Evolutionary conservation across 177 flowering plant genomes (phyloP).

Genomic region (Vitis hybrid): DNA sequence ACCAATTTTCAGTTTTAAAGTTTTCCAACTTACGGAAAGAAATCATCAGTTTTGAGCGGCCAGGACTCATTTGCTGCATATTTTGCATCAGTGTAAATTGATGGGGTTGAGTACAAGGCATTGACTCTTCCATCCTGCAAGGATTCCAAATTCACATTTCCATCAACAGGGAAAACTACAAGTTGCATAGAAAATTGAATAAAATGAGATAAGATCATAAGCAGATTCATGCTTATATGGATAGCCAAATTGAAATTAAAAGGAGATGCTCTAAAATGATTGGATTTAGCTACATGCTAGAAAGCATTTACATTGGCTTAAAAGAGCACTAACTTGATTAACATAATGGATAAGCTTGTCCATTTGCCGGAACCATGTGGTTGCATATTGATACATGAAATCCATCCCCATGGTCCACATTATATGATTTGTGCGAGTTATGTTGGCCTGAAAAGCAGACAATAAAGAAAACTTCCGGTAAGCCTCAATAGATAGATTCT

Average conservation of each 20-base stretch:
- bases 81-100: slow-evolving; percentile 91
- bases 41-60: slow-evolving; percentile 92
- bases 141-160: slow-evolving; percentile 6
- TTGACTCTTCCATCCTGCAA: slow-evolving; percentile 95
- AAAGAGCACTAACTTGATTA: slow-evolving; percentile 44
- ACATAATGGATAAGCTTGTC: slow-evolving; percentile 98
- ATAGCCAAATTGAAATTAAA: too few species aligned
- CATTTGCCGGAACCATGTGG: slow-evolving; percentile 87
- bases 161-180: background rate
- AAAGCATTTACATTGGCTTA: background rate
- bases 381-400: slow-evolving; percentile 90
- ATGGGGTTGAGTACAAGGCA: slow-evolving; percentile 93
- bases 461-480: slow-evolving; percentile 9
- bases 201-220: background rate
- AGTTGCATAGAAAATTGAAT: background rate
- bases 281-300: too few species aligned
- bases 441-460: slow-evolving; percentile 59
- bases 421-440: slow-evolving; percentile 89
- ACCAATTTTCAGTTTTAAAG: background rate
- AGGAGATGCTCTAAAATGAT: too few species aligned
- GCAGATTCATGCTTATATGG: background rate
- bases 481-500: background rate
- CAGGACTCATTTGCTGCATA: slow-evolving; percentile 63
- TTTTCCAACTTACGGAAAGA: slow-evolving; percentile 73
- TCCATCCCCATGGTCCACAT: slow-evolving; percentile 99